Base-by-base conservation (phyloP, 1,284 basidiomycete species). In the Cryptococcus maquisensis region DNA sequence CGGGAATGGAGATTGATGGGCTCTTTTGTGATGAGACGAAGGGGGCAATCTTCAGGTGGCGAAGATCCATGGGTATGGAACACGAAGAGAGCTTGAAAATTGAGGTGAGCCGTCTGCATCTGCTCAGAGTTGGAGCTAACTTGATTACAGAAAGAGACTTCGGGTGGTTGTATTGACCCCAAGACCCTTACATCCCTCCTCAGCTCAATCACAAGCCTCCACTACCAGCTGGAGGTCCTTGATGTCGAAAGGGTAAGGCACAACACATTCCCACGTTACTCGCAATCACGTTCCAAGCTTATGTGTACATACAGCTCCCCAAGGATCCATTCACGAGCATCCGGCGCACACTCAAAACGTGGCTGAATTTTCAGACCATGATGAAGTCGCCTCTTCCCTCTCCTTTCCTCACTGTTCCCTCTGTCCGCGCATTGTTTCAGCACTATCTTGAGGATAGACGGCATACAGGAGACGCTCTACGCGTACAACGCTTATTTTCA, bases 21-120 rank as follows among this genome's bases (percentile, higher is more conserved):
- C 49, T 71, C 47, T 73, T 75, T 47, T 75, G 71, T 49, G 73
- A 75, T 54, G 71, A 73, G 61, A 74, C 72, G 4, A 74, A 74
- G 55, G 57, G 62, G n/a, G 71, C 61, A 8, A 62, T 73, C 10
- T 67, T 65, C 38, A 54, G 55, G 23, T 74, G 71, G 71, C 62
- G 72, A 37, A 47, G 56, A 28, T 52, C 57, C 4, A 73, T 74
- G 70, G 72, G 72, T 1, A 70, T 74, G 70, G 72, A 74, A 54
- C 59, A 63, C 45, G 70, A 72, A 49, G 71, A 72, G 39, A 62
- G 55, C 7, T 49, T 70, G 49, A 68, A 66, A 48, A 53, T 74
- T 4, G 72, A 72, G 61, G 72, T 72, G 52, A 54, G 69, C 51
- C 18, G 4, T 5, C 2, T 9, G 23, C 10, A n/a, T 10, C 16